A percentile compares a stretch with the other conserved stretches of the same genome.
Conservation (phyloP, 768 basidiomycete species). For the Pholiota molesta region DNA sequence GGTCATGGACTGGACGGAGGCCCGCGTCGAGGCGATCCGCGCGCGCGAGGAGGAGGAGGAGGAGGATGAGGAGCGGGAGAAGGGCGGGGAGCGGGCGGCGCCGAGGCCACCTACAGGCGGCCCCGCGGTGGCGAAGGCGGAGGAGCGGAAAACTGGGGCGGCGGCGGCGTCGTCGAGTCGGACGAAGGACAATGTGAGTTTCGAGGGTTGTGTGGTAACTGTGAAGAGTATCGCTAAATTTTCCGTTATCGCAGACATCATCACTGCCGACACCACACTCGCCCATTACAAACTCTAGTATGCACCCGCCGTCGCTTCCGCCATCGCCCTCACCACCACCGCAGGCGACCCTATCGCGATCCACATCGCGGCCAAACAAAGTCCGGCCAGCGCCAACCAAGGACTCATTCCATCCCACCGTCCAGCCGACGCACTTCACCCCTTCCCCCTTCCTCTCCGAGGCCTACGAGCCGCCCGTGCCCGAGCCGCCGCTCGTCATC, state of each 20-base stretch:
- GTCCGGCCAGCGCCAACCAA: conserved; percentile 23
- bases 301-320: conserved; percentile 27
- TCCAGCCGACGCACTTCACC: conserved; percentile 23
- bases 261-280: conserved; percentile 35
- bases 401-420: conserved; percentile 21
- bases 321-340: conserved; percentile 39
- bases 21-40: conserved; percentile 74
- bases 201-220: neutral
- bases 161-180: conserved; percentile 16
- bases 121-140: conserved; percentile 22
- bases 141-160: conserved; percentile 21
- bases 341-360: conserved; percentile 23
- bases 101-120: conserved; percentile 23
- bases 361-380: conserved; percentile 27
- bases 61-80: conserved; percentile 75
- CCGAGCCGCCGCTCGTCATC: conserved; percentile 44
- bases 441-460: conserved; percentile 25
- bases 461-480: conserved; percentile 28
- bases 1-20: conserved; percentile 87
- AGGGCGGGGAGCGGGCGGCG: conserved; percentile 47
- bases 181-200: conserved; percentile 35
- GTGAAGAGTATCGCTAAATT: conserved; percentile 16
- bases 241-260: conserved; percentile 20
- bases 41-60: conserved; percentile 81
- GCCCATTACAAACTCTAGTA: conserved; percentile 24